Conservation (phyloP, 768 basidiomycete species). For the Artomyces pyxidatus region DNA sequence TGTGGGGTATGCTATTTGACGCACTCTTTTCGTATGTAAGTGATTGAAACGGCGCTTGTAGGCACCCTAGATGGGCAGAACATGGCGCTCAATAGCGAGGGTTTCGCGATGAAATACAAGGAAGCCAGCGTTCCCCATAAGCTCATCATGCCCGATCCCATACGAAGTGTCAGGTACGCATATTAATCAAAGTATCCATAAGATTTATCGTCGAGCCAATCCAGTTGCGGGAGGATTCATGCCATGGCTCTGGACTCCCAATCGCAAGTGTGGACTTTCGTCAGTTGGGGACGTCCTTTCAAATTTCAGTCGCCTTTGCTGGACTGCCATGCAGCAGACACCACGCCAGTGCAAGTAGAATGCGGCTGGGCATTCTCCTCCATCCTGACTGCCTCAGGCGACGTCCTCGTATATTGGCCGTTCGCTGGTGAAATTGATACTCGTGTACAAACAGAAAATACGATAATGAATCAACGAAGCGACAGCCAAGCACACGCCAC, state of each 20-base stretch:
- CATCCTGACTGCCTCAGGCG: conserved; percentile 61
- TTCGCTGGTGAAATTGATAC: conserved; percentile 35
- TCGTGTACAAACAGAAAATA: conserved; percentile 30
- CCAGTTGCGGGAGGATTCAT: conserved; percentile 74
- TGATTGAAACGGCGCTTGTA: conserved; percentile 18
- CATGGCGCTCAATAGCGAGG: conserved; percentile 36
- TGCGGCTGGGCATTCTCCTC: conserved; percentile 81
- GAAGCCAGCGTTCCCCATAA: conserved; percentile 44
- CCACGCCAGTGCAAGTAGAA: conserved; percentile 54
- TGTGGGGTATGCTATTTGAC: conserved; percentile 58
- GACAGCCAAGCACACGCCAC: conserved; percentile 27
- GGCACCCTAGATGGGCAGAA: conserved; percentile 51
- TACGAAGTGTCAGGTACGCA: conserved; percentile 57
- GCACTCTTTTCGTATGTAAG: conserved; percentile 5
- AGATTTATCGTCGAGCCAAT: not conserved
- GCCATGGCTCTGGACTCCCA: conserved; percentile 54
- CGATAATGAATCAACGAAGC: conserved; percentile 36
- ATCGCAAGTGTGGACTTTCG: conserved; percentile 63
- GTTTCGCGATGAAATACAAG: conserved; percentile 49
- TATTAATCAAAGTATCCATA: not conserved
- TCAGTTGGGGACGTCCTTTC: conserved; percentile 75
- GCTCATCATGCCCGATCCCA: conserved; percentile 49
- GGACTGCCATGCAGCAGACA: conserved; percentile 34
- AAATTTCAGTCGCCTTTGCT: conserved; percentile 35
- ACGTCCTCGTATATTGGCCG: conserved; percentile 74